Evolutionary conservation across 129 eudicot species (phyloP).

Genomic region (Chrysanthemum seticuspe): DNA sequence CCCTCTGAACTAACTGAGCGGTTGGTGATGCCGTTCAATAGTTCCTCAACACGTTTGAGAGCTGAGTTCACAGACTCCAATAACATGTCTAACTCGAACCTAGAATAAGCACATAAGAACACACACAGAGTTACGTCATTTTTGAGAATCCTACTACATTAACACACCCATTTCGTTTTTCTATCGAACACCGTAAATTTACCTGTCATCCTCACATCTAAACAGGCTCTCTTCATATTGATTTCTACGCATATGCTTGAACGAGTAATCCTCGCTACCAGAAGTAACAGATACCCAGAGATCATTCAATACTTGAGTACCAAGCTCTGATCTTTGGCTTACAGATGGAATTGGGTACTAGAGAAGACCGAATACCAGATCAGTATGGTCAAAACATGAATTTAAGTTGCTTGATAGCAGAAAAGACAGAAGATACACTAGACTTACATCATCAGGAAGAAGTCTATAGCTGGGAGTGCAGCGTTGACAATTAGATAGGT

Average conservation of each 20-base stretch:
- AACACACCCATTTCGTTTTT: neutral
- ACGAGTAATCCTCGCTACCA: constrained; percentile 98
- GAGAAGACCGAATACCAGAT: constrained; percentile 24
- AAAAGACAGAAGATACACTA: constrained; percentile 5
- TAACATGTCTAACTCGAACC: constrained; percentile 96
- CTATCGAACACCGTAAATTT: constrained; percentile 8
- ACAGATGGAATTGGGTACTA: constrained; percentile 94
- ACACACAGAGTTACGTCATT: neutral
- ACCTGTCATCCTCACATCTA: constrained; percentile 99
- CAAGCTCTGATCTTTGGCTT: constrained; percentile 93
- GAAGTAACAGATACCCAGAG: constrained; percentile 99
- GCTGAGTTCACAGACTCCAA: constrained; percentile 94
- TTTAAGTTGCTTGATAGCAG: neutral
- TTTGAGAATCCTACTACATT: too few relatives aligned
- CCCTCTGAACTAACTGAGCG: constrained; percentile 48
- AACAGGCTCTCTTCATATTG: constrained; percentile 98
- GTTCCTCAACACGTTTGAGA: constrained; percentile 79
- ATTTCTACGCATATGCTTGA: constrained; percentile 99
- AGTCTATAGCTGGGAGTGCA: constrained; percentile 99
- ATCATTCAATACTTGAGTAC: constrained; percentile 89
- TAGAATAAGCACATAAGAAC: constrained; percentile 18
- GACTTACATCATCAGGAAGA: constrained; percentile 87
- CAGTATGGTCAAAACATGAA: constrained; percentile 3
- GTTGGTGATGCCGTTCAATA: constrained; percentile 55
- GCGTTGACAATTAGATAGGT: constrained; percentile 83